Evolutionary conservation across 75 land plant genomes (phyloP), one percentile per base, ranked within the genome.

Genomic region (Selaginella moellendorffii): DNA sequence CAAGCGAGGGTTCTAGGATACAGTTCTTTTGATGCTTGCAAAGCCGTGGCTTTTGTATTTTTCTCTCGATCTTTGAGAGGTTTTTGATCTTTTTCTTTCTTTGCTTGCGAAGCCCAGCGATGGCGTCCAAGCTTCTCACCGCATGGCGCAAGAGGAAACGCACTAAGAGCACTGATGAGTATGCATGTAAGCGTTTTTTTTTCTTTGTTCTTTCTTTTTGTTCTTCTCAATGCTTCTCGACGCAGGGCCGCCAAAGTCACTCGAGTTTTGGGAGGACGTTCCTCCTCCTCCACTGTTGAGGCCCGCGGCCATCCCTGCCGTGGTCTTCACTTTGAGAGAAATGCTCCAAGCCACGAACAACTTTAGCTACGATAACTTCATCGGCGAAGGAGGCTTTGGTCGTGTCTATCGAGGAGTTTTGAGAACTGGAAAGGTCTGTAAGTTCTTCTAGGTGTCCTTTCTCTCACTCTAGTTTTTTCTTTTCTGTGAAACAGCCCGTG

Each of bases 331-430:
- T 24, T 56, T 56, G n/a, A 56, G 21, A 56, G 59, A 56, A 56
- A 56, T 56, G 59, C 19, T 56, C 23, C 24, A 21, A 21, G 59
- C 59, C 21, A 56, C 59, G 21, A 25, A 56, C 24, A 56, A 21
- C 59, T 56, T 56, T 24, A 56, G 59, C 19, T 56, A 56, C 19
- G 59, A 56, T n/a, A 56, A 56, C 59, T 56, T 56, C 59, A 19
- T 56, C n/a, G 59, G 59, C 21, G 59, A 56, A 21, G 59, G 59
- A 25, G 59, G 59, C 9, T 56, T 56, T 56, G 59, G 59, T 24
- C 5, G 21, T 5, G 59, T 56, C n/a, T 56, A 56, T 56, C 59
- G 59, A 8, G 59, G 59, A 56, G 59, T 56, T 9, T n/a, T 56
- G 21, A 56, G 24, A 56, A 56, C 59, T 21, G 59, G 59, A 8